Evolutionary conservation across 2,329 filamentous ascomycete genomes (phyloP), one percentile per base, ranked within the genome.

Genomic region (Lecanicillium sp.): DNA sequence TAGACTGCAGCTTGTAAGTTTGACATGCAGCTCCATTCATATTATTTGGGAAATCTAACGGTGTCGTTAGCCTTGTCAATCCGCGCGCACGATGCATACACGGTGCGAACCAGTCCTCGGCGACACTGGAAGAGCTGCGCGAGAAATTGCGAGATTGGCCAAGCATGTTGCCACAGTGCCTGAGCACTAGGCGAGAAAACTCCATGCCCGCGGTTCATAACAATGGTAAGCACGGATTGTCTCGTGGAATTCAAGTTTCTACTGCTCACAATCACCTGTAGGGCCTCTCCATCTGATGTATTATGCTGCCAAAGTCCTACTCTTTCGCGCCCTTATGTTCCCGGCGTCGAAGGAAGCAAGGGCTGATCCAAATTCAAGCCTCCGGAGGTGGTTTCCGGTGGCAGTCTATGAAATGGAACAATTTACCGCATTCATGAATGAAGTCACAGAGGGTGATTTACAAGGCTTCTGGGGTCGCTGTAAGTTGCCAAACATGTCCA

Each of bases 401-500:
- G 62, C 62, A 3, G 49, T 64, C 3, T 32, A 44, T 2, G 58
- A 63, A 20, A 63, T 66, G 11, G 52, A 60, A 20, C 49, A 55
- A 3, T 64, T 68, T 44, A 56, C 56, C 2, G 42, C 45, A 0
- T 67, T 67, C 29, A 64, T 68, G 53, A 42, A 52, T 4, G 52
- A 45, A 18, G 51, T 65, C 3, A 56, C 53, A 15, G 44, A 59
- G 20, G 46, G 58, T 17, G 58, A 61, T 40, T 47, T 69, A 3
- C 55, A 59, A 19, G 58, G 62, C 3, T 69, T 68, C 44, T 69
- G 66, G 66, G 61, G 64, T 15, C 58, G 64, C 12, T 60, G 64
- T 66, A 54, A 47, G 64, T 64, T 36, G 8, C 3, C 25, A 8
- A 14, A 14, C 18, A 4, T 10, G 8, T 40, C 37, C 36, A 12